Base-by-base conservation (phyloP, 495 filamentous ascomycete species). In the Neurospora sp. region DNA sequence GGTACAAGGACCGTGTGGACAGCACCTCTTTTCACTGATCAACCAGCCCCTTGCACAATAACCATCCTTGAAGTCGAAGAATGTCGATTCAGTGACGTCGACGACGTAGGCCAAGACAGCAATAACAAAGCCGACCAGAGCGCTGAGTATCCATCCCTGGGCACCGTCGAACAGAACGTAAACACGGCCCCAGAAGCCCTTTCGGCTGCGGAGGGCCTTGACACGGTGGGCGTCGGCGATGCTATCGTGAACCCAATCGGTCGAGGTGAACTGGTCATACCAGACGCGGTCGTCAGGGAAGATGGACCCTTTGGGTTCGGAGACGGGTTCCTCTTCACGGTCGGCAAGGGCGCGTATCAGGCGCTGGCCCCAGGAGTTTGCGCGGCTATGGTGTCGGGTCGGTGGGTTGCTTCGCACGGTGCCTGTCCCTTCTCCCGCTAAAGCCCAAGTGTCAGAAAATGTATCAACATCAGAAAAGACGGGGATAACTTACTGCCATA, bases 261-360 rank as follows among this genome's bases (percentile, higher is more conserved):
- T 98, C 11, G 93, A 97, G 7, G 95, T 98, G 82, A 98, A 98
- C 82, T 99, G 96, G 84, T 99, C 95, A 82, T 99, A 99, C 96
- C 96, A 99, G 14, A 96, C 92, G 20, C 96, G 89, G 70, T 99
- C 94, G 78, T 99, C 93, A 38, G 89, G 81, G 71, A 87, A 89
- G 16, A 90, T 78, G 23, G 85, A 87, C 75, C 86, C 82, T 73
- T 91, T 92, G 11, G 86, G 88, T 46, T 90, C 89, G 27, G 85
- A 75, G 72, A 89, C 82, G 54, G 82, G 85, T 20, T 77, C 75
- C 78, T 84, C 85, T 77, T 76, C 76, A 70, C 83, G 77, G 82
- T 88, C 84, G 23, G 80, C 81, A 69, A 84, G 73, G 78, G 81
- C 86, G 72, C 80, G 86, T 74, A 81, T 87, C 71, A 92, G 80